These are phyloP conservation scores for Ophiostoma novo-ulmi DNA, from an alignment of 2,329 filamentous ascomycete genomes.

Conservation along the genomic window DNA sequence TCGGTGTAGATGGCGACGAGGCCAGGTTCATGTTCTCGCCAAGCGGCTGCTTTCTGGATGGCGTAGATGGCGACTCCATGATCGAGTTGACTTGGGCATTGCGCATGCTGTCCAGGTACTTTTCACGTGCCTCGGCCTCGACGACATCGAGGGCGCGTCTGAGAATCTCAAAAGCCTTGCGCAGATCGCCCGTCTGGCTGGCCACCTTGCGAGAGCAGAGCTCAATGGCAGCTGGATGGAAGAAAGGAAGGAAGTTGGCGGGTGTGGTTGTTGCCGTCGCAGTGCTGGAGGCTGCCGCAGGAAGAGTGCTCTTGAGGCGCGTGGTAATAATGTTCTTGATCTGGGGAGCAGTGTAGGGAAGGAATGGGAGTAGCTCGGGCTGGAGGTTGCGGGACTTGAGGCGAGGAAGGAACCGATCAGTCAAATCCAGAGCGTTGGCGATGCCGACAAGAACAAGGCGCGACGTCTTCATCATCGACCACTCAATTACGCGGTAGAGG, in stretches of 20 bases:
- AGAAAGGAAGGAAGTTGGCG: slow-evolving; percentile 64
- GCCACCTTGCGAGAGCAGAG: slow-evolving; percentile 93
- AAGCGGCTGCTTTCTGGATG: slow-evolving; percentile 61
- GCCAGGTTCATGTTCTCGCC: slow-evolving; percentile 76
- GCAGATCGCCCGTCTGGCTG: slow-evolving; percentile 86
- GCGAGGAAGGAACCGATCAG: slow-evolving; percentile 87
- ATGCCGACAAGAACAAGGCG: slow-evolving; percentile 83
- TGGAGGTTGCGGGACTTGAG: slow-evolving; percentile 90
- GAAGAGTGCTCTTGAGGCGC: slow-evolving; percentile 65
- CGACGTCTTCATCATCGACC: slow-evolving; percentile 79
- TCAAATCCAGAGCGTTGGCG: slow-evolving; percentile 91
- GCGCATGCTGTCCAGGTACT: slow-evolving; percentile 57
- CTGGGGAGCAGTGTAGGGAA: slow-evolving; percentile 84
- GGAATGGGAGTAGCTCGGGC: slow-evolving; percentile 81
- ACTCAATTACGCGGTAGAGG: slow-evolving; percentile 91
- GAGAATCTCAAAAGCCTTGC: slow-evolving; percentile 93
- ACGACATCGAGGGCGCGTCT: slow-evolving; percentile 83
- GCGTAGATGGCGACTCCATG: slow-evolving; percentile 14
- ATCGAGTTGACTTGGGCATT: slow-evolving; percentile 2
- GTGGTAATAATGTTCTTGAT: slow-evolving; percentile 82
- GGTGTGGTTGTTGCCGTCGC: neutral
- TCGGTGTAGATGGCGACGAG: slow-evolving; percentile 35
- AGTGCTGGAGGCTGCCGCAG: neutral
- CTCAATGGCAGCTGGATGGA: slow-evolving; percentile 89
- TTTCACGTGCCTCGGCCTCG: slow-evolving; percentile 74